Evolutionary conservation across 148 eudicot species (phyloP).

Genomic region (Arbutus unedo): DNA sequence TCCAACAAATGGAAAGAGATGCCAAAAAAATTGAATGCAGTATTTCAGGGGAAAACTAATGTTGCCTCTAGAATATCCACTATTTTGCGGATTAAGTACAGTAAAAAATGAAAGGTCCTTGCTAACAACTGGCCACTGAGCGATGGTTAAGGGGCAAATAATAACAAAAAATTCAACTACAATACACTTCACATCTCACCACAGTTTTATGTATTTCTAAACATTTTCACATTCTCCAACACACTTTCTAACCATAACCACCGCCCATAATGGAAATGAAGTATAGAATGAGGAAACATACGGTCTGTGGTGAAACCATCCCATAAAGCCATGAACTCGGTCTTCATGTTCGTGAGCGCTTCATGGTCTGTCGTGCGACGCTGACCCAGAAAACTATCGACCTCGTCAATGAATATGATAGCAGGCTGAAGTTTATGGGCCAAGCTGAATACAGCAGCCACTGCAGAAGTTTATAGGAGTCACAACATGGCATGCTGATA

Average conservation of each 20-base stretch:
- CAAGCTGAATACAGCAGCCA: conserved; percentile 90
- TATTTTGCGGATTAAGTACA: neutral
- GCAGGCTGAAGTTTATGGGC: conserved; percentile 96
- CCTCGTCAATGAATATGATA: conserved; percentile 91
- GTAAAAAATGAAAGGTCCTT: neutral
- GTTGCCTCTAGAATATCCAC: neutral
- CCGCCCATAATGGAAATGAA: neutral
- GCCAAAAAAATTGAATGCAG: neutral
- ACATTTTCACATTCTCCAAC: neutral
- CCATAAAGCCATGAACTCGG: conserved; percentile 94
- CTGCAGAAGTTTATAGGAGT: conserved; percentile 41
- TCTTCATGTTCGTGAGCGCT: conserved; percentile 82
- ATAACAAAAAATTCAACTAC: neutral
- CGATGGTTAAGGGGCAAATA: neutral
- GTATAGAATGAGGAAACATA: conserved; percentile 29
- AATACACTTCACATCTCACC: neutral
- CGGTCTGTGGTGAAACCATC: conserved; percentile 95
- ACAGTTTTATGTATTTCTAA: neutral
- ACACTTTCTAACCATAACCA: neutral
- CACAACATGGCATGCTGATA: conserved; percentile 5
- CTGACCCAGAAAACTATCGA: conserved; percentile 90
- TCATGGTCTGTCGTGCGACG: conserved; percentile 80
- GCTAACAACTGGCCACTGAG: neutral
- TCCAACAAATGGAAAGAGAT: neutral
- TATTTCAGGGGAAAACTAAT: neutral